Conservation (phyloP, 2,329 filamentous ascomycete species). For the Paraconiothyrium sp. region DNA sequence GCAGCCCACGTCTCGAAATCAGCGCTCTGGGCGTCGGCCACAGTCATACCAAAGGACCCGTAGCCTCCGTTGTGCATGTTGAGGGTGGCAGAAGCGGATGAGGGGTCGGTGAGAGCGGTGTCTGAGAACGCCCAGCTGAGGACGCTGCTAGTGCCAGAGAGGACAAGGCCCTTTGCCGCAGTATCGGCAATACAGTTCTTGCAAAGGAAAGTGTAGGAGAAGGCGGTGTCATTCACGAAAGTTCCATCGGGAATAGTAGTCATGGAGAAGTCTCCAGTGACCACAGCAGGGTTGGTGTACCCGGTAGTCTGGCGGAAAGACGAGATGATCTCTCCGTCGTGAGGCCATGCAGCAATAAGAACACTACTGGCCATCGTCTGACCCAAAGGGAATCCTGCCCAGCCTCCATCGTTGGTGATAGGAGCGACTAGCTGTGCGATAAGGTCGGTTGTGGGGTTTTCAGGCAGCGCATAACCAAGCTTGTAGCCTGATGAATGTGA, state of each 20-base stretch:
- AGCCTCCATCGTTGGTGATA: conserved; percentile 59
- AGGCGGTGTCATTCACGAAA: conserved; percentile 63
- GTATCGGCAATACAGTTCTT: conserved; percentile 45
- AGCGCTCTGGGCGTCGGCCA: conserved; percentile 41
- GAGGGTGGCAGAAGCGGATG: conserved; percentile 33
- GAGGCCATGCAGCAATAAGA: conserved; percentile 64
- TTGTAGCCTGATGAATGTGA: conserved; percentile 53
- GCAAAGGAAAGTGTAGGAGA: conserved; percentile 66
- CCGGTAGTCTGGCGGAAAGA: conserved; percentile 58
- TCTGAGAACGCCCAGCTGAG: conserved; percentile 45
- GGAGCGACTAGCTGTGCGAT: conserved; percentile 61
- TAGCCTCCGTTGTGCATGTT: conserved; percentile 46
- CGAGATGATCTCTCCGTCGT: conserved; percentile 57
- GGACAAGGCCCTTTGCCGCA: conserved; percentile 26
- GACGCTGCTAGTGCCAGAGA: conserved; percentile 39
- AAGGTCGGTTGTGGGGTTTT: conserved; percentile 61
- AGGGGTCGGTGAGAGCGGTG: conserved; percentile 35
- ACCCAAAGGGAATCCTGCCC: conserved; percentile 61
- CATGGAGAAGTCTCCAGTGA: conserved; percentile 54
- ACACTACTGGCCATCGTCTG: conserved; percentile 61
- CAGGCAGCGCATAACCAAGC: conserved; percentile 63
- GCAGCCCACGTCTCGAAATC: conserved; percentile 47
- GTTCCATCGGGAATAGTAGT: conserved; percentile 62
- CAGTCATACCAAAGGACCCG: conserved; percentile 42
- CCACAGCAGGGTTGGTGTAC: conserved; percentile 61